Evolutionary conservation across 345 rosid species (phyloP), one percentile per base, ranked within the genome.

Genomic region (Euphorbia peplus): DNA sequence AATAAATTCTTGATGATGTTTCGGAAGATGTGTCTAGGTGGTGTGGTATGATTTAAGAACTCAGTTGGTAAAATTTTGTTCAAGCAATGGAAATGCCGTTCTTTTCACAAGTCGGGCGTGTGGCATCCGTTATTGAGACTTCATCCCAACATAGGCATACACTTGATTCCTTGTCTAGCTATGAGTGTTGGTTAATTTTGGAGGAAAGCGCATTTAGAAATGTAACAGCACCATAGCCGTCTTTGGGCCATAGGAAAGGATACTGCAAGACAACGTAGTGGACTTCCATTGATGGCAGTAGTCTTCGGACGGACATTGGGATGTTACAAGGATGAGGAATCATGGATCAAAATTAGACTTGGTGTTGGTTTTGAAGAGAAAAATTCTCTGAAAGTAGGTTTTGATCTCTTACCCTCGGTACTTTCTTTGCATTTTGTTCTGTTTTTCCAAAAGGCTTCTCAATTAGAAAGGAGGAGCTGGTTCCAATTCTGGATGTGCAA

Each of bases 1-100:
- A 70, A 74, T 13, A 63, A 18, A 13, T 60, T 0, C 74, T 77
- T 11, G 79, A 76, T 67, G 72, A 71, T 25, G 71, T 73, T 42
- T 78, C 78, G 81, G 42, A 65, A 42, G 67, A 42, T 8, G 70
- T 44, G 2, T 0, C 0, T 3, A 22, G 19, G 0, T 56, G 13
- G n/a, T n/a, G 3, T 78, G 78, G 75, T 22, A 47, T 5, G 25
- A 21, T 26, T 62, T 78, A n/a, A 6, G 61, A 26, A 63, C 30
- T 6, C 1, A 4, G 39, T 39, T 70, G 73, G 75, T n/a, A n/a
- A n/a, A n/a, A n/a, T n/a, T n/a, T n/a, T n/a, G n/a, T n/a, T n/a
- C n/a, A n/a, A n/a, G n/a, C 5, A 30, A 35, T 8, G 67, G 73
- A 21, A 35, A 30, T 44, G 56, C 32, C 30, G 28, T 77, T 29